Evolutionary conservation across 208 protist genomes (phyloP), one percentile per base, ranked within the genome.

Genomic region (Acanthamoeba castellanii): DNA sequence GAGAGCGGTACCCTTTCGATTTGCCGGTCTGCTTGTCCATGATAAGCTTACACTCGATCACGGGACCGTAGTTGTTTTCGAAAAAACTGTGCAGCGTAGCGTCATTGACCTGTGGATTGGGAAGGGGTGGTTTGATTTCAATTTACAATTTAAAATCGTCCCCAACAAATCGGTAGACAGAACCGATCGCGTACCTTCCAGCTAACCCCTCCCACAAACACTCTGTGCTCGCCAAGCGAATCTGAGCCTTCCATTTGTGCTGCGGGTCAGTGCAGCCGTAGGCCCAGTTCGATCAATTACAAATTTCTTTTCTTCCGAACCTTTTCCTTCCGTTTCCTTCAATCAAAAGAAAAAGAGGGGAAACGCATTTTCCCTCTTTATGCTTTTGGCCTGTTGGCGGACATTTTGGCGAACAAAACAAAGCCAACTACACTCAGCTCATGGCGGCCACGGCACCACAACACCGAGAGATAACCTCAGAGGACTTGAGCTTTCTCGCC

Each of bases 1-100:
- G 30, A 72, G 25, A 92, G 50, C 30, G 87, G n/a, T 93, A 93
- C 88, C 88, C 88, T 76, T 93, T 93, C 30, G 88, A 93, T 9
- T 76, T 76, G 64, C 88, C 88, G n/a, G 88, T 93, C 14, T 68
- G 34, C 25, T 57, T 68, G 88, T 93, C 88, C 59, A 93, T 93
- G 52, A 93, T 93, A 59, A 93, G 52, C 32, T 76, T 93, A 50
- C 57, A 70, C 34, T 93, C 88, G n/a, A 93, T 18, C 59, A 93
- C 88, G 52, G 88, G 88, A 32, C 88, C 88, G 37, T 61, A 93
- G 82, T 30, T 89, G 34, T 14, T 93, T n/a, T 93, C 88, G n/a
- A 93, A 93, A 5, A 93, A 93, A 27, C 30, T 76, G 11, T 76
- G 18, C 14, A 93, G 57, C 57, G 27, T 50, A 55, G 57, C 61